Evolutionary conservation across 179 eudicot genomes (phyloP), one percentile per base, ranked within the genome.

Genomic region (Silene noctiflora): DNA sequence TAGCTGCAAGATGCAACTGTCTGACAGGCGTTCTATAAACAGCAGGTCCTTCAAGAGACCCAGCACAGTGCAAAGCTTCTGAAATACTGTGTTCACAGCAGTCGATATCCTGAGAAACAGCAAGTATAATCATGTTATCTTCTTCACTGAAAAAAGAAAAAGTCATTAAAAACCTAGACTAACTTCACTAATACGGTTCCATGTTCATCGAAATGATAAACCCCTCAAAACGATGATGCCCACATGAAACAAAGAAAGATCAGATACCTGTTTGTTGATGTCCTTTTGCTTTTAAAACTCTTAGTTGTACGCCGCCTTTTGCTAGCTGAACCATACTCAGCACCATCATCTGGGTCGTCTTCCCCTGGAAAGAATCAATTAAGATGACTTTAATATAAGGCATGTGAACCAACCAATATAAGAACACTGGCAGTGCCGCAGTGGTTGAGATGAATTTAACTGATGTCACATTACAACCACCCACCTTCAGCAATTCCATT

Each of bases 1-100:
- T 44, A 96, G 87, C 82, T 96, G 99, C 76, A 96, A 75, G 83
- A 96, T 91, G 83, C 98, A 96, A 86, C 99, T 96, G 80, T 96
- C 99, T 76, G 99, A 84, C 71, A 96, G 88, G 63, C 91, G 91
- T 81, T 93, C 99, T 71, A 96, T 80, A 59, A 85, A 73, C 88
- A 93, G 81, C 73, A 96, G 83, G 75, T 96, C 94, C 89, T 90
- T 89, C 67, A 96, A 79, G 66, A 90, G 79, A 65, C 89, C 88
- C 79, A 93, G 92, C 72, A 96, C 84, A 59, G 89, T 89, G 83
- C 98, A 93, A 76, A 96, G 89, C 85, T 96, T 96, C 84, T 91
- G 97, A 80, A 90, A 87, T 74, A 89, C 86, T 13, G 74, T 75
- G 83, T 85, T 84, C 85, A 88, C 96, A 64, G 94, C 85, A 76